Conservation (phyloP, 305 asterid genomes). For the Galium porrigens region DNA sequence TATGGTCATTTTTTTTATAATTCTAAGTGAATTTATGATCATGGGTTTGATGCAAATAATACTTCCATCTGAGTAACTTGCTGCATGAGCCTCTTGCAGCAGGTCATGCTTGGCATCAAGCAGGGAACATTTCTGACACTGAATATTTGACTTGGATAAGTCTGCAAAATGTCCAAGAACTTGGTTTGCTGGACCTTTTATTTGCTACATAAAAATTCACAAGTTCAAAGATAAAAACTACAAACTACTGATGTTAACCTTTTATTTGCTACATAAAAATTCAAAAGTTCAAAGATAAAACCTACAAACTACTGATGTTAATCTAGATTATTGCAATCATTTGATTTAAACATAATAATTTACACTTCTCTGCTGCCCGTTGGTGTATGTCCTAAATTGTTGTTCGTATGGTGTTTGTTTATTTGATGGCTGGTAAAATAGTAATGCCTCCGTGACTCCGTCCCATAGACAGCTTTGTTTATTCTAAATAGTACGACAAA, state of each 20-base stretch:
- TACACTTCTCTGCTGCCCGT: background rate
- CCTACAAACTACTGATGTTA: background rate
- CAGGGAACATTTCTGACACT: background rate
- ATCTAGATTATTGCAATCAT: background rate
- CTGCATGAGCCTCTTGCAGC: background rate
- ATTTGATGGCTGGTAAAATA: background rate
- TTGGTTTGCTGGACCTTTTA: background rate
- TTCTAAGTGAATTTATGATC: background rate
- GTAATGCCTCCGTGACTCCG: too few species aligned
- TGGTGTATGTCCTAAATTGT: background rate
- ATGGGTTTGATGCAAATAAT: slow-evolving; percentile 3
- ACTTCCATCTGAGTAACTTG: background rate
- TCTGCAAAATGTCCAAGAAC: background rate
- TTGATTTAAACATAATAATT: background rate
- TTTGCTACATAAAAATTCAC: background rate
- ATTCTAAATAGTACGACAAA: background rate
- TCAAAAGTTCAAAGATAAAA: too few species aligned
- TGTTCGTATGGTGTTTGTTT: background rate
- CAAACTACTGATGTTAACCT: too few species aligned
- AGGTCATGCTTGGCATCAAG: background rate
- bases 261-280: background rate
- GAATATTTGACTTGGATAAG: background rate
- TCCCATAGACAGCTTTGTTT: too few species aligned
- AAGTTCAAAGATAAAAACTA: background rate
- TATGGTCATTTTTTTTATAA: background rate